A percentile compares a stretch with the other conserved stretches of the same genome.
These are phyloP conservation scores for Dinochytrium kinnereticum DNA, from an alignment of 371 early-diverging fungal genomes.

Conservation along the genomic window DNA sequence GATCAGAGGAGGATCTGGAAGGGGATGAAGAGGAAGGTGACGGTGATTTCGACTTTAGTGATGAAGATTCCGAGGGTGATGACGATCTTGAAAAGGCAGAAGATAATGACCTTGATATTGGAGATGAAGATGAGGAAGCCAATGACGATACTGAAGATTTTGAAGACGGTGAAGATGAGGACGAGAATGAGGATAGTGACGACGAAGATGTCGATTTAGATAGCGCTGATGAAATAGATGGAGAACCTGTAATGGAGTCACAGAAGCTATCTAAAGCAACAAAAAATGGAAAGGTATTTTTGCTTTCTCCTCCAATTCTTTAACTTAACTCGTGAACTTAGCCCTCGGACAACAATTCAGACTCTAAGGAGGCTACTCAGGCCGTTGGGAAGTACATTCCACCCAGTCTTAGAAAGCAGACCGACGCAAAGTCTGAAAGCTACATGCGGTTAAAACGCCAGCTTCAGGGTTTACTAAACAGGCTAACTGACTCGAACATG, in stretches of 20 bases:
- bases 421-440: slow-evolving; percentile 45
- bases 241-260: slow-evolving; percentile 6
- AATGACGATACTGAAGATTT: slow-evolving; percentile 19
- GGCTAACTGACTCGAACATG: slow-evolving; percentile 88
- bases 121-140: slow-evolving; percentile 21
- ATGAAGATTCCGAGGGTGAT: slow-evolving; percentile 32
- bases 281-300: slow-evolving; percentile 1
- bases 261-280: not conserved
- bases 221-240: slow-evolving; percentile 2
- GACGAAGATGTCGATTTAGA: slow-evolving; percentile 29
- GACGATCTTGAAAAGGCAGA: slow-evolving; percentile 24
- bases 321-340: too few relatives aligned
- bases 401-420: slow-evolving; percentile 76
- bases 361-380: not conserved
- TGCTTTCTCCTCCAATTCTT: not conserved
- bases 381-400: slow-evolving; percentile 78
- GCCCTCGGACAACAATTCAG: slow-evolving; percentile 2
- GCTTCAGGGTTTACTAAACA: slow-evolving; percentile 87
- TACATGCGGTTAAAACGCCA: slow-evolving; percentile 71
- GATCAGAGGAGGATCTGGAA: slow-evolving; percentile 9
- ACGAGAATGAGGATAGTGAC: slow-evolving; percentile 22
- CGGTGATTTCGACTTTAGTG: not conserved
- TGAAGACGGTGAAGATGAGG: slow-evolving; percentile 19
- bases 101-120: not conserved
- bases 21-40: not conserved